Evolutionary conservation across 148 eudicot species (phyloP).

Genomic region (Vaccinium myrtillus): DNA sequence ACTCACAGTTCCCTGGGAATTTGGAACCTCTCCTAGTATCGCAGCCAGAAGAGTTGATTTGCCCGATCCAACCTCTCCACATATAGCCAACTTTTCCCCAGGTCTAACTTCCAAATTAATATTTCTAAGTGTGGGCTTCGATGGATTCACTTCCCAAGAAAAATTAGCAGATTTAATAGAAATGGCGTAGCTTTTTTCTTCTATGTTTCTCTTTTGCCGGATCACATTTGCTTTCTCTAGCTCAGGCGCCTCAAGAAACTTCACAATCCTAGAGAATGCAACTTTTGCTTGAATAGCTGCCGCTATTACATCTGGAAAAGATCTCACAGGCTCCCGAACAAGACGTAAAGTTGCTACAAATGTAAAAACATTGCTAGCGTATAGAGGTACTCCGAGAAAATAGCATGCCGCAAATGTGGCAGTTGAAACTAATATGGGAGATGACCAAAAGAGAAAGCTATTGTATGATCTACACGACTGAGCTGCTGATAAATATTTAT

Average conservation of each 20-base stretch:
- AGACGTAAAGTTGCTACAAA: slow-evolving; percentile 85
- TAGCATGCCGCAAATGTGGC: slow-evolving; percentile 86
- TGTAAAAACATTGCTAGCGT: slow-evolving; percentile 85
- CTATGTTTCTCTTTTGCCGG: slow-evolving; percentile 27
- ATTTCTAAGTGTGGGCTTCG: slow-evolving; percentile 51
- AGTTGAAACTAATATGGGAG: slow-evolving; percentile 77
- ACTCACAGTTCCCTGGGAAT: slow-evolving; percentile 65
- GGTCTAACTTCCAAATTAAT: slow-evolving; percentile 55
- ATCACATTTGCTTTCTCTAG: slow-evolving; percentile 46
- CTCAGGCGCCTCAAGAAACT: slow-evolving; percentile 83
- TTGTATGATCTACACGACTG: slow-evolving; percentile 60
- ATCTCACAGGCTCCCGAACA: slow-evolving; percentile 82
- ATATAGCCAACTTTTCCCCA: slow-evolving; percentile 76
- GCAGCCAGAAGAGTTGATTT: slow-evolving; percentile 84
- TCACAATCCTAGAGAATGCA: slow-evolving; percentile 64
- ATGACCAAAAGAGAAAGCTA: slow-evolving; percentile 67
- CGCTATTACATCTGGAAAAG: slow-evolving; percentile 83
- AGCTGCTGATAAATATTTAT: slow-evolving; percentile 60
- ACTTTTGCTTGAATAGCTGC: slow-evolving; percentile 85
- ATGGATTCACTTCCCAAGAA: slow-evolving; percentile 66
- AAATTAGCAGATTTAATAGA: slow-evolving; percentile 56
- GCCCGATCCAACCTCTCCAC: slow-evolving; percentile 97
- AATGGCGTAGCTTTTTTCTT: slow-evolving; percentile 25
- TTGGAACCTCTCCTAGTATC: slow-evolving; percentile 85
- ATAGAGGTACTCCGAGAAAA: slow-evolving; percentile 56